Base-by-base conservation (phyloP, 2,329 filamentous ascomycete genomes). In the Beauveria caledonica region DNA sequence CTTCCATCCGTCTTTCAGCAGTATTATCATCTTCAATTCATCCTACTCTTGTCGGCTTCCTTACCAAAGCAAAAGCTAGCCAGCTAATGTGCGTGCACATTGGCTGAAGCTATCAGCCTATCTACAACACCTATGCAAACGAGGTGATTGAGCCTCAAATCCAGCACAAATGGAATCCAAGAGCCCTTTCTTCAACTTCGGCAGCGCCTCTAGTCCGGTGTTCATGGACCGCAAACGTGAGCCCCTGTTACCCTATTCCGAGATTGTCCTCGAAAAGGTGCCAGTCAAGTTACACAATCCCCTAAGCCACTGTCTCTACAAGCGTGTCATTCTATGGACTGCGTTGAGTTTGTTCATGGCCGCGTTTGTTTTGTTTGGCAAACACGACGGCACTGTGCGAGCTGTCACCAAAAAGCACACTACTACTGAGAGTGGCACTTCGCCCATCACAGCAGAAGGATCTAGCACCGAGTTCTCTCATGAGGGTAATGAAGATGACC, bases 291-390 rank as follows among this genome's bases (percentile, higher is more conserved):
- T 80, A 23, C 76, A 75, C 62, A 70, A 77, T 7, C 64, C 83
- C 13, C 67, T 84, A n/a, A 73, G 79, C 15, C 77, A 81, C 65
- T 81, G 77, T 64, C 71, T 82, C 40, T 82, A 82, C 65, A 76
- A 80, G 45, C 74, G 81, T 59, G 73, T 83, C 21, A 69, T 83
- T 48, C 70, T 81, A 67, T 83, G 81, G 80, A 73, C 72, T 6
- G 62, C 77, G n/a, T 69, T 74, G 15, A 67, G 76, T 54, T 68
- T 78, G 52, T 63, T 73, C 40, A 67, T 83, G 21, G 66, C 79
- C 10, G 72, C 71, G 5, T 48, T 80, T 42, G 65, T 74, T 2
- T 65, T 81, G 5, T 75, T 76, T 62, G 75, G 70, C 62, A 71
- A 69, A 29, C 68, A 67, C 46, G 63, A 70, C 54, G 66, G 68